These are phyloP conservation scores for Trichoderma harzianum DNA, from an alignment of 2,329 filamentous ascomycete genomes.

Conservation along the genomic window DNA sequence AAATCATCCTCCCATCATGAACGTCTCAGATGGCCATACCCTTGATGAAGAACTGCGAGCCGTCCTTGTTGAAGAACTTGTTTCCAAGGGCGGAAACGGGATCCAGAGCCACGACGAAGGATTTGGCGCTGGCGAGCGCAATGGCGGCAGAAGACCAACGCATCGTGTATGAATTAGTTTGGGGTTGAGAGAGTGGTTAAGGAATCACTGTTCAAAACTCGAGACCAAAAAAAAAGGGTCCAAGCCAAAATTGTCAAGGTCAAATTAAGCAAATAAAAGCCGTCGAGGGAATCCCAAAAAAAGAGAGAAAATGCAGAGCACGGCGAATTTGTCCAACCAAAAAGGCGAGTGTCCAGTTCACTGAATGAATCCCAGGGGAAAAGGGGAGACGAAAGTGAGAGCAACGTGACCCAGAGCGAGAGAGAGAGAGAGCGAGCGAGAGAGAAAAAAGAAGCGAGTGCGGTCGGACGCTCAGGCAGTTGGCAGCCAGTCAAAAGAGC, in stretches of 20 bases:
- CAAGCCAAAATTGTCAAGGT: background rate
- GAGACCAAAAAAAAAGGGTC: background rate
- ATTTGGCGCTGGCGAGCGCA: conserved; percentile 34
- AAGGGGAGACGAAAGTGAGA: conserved; percentile 4
- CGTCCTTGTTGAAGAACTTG: conserved; percentile 82
- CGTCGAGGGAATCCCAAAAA: background rate
- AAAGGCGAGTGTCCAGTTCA: background rate
- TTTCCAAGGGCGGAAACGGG: conserved; percentile 60
- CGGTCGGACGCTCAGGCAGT: background rate
- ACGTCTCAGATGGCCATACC: conserved; percentile 46
- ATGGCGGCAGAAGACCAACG: conserved; percentile 35
- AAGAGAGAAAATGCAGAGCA: background rate
- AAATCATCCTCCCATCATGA: background rate
- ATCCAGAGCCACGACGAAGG: conserved; percentile 40
- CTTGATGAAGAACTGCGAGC: conserved; percentile 80
- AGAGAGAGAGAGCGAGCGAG: background rate
- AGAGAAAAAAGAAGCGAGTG: background rate
- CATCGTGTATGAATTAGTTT: conserved; percentile 31
- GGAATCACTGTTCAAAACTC: conserved; percentile 6
- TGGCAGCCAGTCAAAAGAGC: conserved; percentile 3
- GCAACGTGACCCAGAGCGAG: background rate
- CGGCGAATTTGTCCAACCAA: background rate
- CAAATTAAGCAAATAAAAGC: background rate
- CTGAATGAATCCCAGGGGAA: background rate
- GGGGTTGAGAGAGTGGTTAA: background rate